Evolutionary conservation across 768 basidiomycete species (phyloP), one percentile per base, ranked within the genome.

Genomic region (Amanita subjunquillea): DNA sequence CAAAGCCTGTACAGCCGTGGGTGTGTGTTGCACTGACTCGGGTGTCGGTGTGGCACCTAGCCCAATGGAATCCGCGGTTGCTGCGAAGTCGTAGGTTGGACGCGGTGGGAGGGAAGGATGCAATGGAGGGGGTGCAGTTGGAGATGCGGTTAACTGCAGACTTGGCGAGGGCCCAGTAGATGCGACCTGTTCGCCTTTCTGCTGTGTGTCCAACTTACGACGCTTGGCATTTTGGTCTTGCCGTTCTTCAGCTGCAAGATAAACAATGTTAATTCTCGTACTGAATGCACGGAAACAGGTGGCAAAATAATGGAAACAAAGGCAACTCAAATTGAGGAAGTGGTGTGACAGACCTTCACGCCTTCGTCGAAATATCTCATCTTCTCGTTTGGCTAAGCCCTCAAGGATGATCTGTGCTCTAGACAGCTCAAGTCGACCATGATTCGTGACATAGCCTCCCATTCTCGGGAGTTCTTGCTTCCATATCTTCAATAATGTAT

Each of bases 371-470:
- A 99, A 98, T 59, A 99, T 98, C 45, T 92, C 93, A 70, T 95
- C 92, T 72, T 99, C 96, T 63, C 87, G 75, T 67, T 76, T 78
- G n/a, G 95, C 93, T 56, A 99, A 75, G 55, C 93, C 94, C 67
- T 95, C 90, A 67, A 99, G 79, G 62, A 99, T 96, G 63, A 97
- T 83, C 72, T 96, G 87, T 45, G 85, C 90, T 68, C 94, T 77
- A 47, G 79, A 72, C 57, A 97, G 72, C 65, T 91, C 85, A 66
- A 98, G 77, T 61, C 80, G 77, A 53, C 96, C 96, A 67, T 96
- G 86, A 63, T 96, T 85, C 46, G 95, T 94, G 62, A 98, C 62
- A 70, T 98, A 99, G 43, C 96, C 96, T 50, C 94, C 95, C 96
- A 99, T 98, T 62, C 87, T 79, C 34, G 90, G 84, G 37, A 99